Conservation (phyloP, 2,329 filamentous ascomycete species). For the Lizonia empirigonia region DNA sequence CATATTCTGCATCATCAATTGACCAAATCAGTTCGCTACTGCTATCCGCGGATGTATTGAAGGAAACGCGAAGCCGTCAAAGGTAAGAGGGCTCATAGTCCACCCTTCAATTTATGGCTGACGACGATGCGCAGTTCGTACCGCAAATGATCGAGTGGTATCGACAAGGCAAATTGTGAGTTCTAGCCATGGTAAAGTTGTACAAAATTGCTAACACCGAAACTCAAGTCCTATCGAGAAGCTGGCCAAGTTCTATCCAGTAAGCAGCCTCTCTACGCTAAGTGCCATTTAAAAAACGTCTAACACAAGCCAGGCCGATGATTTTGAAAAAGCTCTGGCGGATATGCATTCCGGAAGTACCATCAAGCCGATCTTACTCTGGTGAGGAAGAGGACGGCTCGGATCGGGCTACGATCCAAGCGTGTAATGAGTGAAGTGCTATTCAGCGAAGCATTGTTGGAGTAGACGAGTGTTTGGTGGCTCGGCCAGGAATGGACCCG, state of each 20-base stretch:
- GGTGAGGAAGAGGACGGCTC: no score
- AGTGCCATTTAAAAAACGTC: background rate
- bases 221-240: slow-evolving; percentile 6
- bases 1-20: background rate
- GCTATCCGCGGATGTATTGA: slow-evolving; percentile 57
- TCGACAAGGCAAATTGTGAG: slow-evolving; percentile 51
- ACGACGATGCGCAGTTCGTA: slow-evolving; percentile 42
- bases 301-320: slow-evolving; percentile 40
- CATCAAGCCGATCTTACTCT: slow-evolving; percentile 52
- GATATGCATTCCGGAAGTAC: slow-evolving; percentile 51
- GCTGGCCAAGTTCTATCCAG: slow-evolving; percentile 6
- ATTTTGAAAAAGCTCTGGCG: slow-evolving; percentile 49
- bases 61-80: slow-evolving; percentile 51
- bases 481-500: no score
- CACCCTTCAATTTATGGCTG: no score
- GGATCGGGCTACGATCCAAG: no score
- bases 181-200: background rate
- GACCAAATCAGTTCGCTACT: slow-evolving; percentile 46
- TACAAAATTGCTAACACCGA: background rate
- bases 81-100: no score
- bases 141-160: slow-evolving; percentile 59
- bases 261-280: background rate
- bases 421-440: background rate
- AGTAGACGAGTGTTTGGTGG: background rate
- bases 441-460: background rate